These are phyloP conservation scores for Neofusicoccum sp. DNA, from an alignment of 2,329 filamentous ascomycete species.

Conservation along the genomic window DNA sequence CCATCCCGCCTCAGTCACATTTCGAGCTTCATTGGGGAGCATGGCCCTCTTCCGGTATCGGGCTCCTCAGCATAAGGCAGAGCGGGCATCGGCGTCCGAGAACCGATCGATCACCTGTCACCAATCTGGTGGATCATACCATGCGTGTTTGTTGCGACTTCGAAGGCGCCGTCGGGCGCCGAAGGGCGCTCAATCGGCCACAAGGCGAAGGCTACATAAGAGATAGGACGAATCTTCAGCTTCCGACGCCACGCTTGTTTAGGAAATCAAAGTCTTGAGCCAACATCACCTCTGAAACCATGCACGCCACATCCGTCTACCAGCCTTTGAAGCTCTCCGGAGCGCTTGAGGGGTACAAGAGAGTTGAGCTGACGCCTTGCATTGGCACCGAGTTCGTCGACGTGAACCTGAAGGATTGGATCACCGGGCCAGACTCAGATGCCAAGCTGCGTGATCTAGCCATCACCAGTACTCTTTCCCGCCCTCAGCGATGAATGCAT, in stretches of 20 bases:
- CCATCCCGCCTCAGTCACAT: too few species aligned
- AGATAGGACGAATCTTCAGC: too few species aligned
- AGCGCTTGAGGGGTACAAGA: conserved; percentile 54
- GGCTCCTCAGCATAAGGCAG: background rate
- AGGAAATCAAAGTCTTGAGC: too few species aligned
- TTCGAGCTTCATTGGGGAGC: too few species aligned
- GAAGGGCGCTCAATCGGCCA: background rate
- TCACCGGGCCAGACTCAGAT: conserved; percentile 64
- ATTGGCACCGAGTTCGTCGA: conserved; percentile 64
- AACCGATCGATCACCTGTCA: background rate
- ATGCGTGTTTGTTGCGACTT: too few species aligned
- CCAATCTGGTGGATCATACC: too few species aligned
- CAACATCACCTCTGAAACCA: background rate
- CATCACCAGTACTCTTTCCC: conserved; percentile 38
- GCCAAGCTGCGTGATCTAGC: conserved; percentile 67
- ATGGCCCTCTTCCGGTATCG: background rate
- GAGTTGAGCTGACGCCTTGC: conserved; percentile 62
- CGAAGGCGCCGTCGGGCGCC: background rate
- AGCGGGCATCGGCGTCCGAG: conserved; percentile 1
- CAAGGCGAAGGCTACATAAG: too few species aligned
- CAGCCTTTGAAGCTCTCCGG: conserved; percentile 55
- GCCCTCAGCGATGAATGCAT: too few species aligned
- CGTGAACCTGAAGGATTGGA: conserved; percentile 63
- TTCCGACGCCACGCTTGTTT: too few species aligned
- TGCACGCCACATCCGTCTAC: conserved; percentile 10